phyloP scores from a whole-genome alignment of 1,284 basidiomycete species.

The Ustilago bromivora region DNA sequence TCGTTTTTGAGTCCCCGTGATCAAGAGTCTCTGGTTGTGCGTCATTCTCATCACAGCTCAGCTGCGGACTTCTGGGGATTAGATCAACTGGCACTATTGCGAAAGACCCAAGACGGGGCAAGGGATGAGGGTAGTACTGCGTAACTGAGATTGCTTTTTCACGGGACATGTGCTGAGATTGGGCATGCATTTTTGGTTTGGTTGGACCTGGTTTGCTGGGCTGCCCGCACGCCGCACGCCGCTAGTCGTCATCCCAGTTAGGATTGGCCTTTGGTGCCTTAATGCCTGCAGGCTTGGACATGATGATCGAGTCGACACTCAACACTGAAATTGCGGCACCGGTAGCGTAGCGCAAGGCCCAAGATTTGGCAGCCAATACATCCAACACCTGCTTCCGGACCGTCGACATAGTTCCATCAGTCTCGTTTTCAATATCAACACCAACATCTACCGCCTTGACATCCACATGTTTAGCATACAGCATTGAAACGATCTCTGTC shows the following conservation, averaged over 20 bases:
- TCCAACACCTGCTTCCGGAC: conserved; percentile 72
- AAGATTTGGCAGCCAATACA: conserved; percentile 86
- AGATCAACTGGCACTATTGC: too few species aligned
- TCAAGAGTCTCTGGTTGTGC: too few species aligned
- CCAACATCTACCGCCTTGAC: conserved; percentile 75
- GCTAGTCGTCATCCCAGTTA: conserved; percentile 69
- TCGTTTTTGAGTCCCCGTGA: not conserved
- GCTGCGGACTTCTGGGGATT: too few species aligned
- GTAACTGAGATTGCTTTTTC: not conserved
- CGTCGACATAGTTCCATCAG: conserved; percentile 59
- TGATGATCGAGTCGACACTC: conserved; percentile 97
- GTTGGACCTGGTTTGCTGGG: not conserved
- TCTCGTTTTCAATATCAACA: conserved; percentile 82
- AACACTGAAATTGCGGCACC: conserved; percentile 94
- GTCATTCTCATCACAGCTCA: too few species aligned
- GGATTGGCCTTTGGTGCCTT: conserved; percentile 68
- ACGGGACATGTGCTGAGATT: not conserved
- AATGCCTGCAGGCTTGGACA: conserved; percentile 72
- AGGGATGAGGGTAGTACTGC: not conserved
- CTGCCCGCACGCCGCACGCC: not conserved
- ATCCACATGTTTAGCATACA: conserved; percentile 85
- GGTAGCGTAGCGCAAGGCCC: conserved; percentile 88
- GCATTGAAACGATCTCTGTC: conserved; percentile 86
- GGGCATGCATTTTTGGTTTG: not conserved
- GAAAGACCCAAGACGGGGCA: not conserved